Evolutionary conservation across 148 eudicot species (phyloP), one percentile per base, ranked within the genome.

Genomic region (Chenopodium quinoa): DNA sequence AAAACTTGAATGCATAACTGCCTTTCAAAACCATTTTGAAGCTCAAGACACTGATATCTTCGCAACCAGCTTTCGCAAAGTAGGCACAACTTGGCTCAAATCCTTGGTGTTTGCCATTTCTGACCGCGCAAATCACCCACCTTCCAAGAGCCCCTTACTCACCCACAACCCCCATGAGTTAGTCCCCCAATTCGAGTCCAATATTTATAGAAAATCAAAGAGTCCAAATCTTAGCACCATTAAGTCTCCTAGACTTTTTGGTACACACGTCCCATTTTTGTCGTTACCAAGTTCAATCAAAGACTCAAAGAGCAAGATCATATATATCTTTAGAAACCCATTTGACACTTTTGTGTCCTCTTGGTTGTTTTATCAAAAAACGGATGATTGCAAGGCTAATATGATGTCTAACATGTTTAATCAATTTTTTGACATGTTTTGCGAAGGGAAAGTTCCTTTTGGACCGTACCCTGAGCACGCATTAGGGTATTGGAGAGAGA

Each of bases 201-300:
- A 20, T 3, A 80, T 48, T 25, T 80, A 76, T 20, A 56, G 87
- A 0, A 76, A 31, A 77, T n/a, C 64, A 19, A 75, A 29, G 27
- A 17, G 50, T 58, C 85, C 14, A 65, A 80, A 44, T 66, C 78
- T 46, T 65, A 77, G 1, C 0, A 3, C 12, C 69, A 32, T 48
- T 44, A 67, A 0, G 23, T 12, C 76, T 52, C 89, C 91, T 8
- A 68, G 83, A 16, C 79, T 89, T 19, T 67, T 85, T 4, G 88
- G 82, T 7, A 86, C 90, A 29, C 93, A 88, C 46, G 19, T 91
- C 19, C 89, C 92, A 1, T 76, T 52, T 64, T 9, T 22, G 0
- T 54, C 86, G 1, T 31, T 91, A 9, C 89, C 89, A 2, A 80
- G 32, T 11, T 86, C 93, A 0, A 75, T 89, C 9, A 78, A 48